Conservation (phyloP, 179 eudicot species). For the Vitellaria paradoxa region DNA sequence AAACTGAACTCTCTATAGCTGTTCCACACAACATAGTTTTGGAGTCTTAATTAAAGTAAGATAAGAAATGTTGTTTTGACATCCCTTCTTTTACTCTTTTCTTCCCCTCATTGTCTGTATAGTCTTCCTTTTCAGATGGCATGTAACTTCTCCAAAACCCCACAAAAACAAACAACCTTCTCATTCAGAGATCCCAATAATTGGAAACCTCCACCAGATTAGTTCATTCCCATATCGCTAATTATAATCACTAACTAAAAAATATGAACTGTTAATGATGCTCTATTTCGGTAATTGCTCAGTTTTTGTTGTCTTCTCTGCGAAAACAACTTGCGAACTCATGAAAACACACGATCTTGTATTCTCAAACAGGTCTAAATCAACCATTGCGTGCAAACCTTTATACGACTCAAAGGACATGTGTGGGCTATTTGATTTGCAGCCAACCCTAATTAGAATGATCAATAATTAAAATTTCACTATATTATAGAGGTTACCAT, state of each 20-base stretch:
- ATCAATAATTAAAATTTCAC: too few relatives aligned
- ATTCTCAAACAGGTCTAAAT: neutral
- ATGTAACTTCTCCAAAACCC: neutral
- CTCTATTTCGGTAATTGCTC: neutral
- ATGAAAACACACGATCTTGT: neutral
- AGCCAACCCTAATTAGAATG: too few relatives aligned
- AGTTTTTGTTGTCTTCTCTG: neutral
- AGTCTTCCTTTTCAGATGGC: neutral
- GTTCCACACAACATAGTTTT: too few relatives aligned
- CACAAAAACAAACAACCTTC: too few relatives aligned
- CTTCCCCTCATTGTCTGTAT: neutral
- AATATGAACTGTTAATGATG: neutral
- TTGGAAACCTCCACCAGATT: neutral
- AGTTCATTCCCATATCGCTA: neutral
- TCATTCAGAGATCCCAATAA: neutral
- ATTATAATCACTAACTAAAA: neutral
- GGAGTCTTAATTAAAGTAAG: too few relatives aligned
- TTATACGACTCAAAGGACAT: neutral
- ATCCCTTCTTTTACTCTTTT: neutral
- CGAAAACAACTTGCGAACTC: neutral
- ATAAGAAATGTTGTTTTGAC: too few relatives aligned
- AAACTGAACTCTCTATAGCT: too few relatives aligned
- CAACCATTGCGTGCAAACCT: neutral
- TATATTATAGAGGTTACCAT: too few relatives aligned
- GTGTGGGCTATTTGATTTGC: too few relatives aligned